These are phyloP conservation scores for Thielaviopsis musarum DNA, from an alignment of 2,329 filamentous ascomycete genomes.

Conservation along the genomic window DNA sequence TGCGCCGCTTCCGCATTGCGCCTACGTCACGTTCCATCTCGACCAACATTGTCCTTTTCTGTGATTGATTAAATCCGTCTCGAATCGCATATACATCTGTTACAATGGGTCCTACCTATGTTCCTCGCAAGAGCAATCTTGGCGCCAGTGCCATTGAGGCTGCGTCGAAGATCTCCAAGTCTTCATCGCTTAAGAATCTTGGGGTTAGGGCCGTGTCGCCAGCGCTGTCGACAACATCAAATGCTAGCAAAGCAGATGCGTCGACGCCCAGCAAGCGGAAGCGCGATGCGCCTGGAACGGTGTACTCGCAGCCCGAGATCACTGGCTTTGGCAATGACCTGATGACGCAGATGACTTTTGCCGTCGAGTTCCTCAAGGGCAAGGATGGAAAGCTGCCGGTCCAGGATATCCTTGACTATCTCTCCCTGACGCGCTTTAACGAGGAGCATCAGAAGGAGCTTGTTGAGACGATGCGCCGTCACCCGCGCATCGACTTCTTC, in stretches of 20 bases:
- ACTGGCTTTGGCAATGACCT: constrained; percentile 64
- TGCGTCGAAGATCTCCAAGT: constrained; percentile 44
- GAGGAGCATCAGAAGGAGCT: constrained; percentile 48
- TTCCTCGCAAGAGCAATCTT: constrained; percentile 7
- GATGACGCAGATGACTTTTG: constrained; percentile 76
- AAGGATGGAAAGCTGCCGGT: constrained; percentile 55
- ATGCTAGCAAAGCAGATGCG: constrained; percentile 28
- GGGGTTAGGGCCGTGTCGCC: constrained; percentile 43
- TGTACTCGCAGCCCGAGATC: constrained; percentile 63
- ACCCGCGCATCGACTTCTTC: constrained; percentile 40
- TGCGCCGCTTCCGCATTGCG: neutral
- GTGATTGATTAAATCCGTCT: neutral
- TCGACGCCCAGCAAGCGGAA: constrained; percentile 51
- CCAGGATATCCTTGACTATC: constrained; percentile 61
- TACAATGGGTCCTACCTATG: constrained; percentile 6
- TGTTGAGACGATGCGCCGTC: constrained; percentile 48
- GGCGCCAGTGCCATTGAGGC: constrained; percentile 22
- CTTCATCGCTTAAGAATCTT: constrained; percentile 29
- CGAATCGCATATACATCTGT: neutral
- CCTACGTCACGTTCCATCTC: neutral
- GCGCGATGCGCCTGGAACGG: constrained; percentile 34
- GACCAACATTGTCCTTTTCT: neutral
- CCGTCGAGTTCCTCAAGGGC: constrained; percentile 64
- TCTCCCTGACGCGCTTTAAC: constrained; percentile 50
- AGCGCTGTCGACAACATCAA: constrained; percentile 39